A percentile compares a stretch with the other conserved stretches of the same genome.
Conservation (phyloP, 2,329 filamentous ascomycete species). For the Fusarium sulawesiense region DNA sequence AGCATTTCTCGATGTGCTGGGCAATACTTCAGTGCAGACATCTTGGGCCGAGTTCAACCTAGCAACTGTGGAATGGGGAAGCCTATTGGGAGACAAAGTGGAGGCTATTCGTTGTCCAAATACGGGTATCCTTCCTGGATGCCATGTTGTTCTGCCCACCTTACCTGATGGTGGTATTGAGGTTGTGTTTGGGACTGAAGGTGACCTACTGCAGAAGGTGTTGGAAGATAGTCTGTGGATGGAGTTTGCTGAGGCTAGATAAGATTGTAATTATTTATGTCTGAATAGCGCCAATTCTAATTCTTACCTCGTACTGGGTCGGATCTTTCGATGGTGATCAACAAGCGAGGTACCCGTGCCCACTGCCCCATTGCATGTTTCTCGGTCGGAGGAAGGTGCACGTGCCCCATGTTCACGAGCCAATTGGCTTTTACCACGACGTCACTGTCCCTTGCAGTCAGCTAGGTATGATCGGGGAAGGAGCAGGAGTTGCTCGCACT, state of each 20-base stretch:
- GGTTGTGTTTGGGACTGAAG: constrained; percentile 13
- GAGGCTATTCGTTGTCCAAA: constrained; percentile 24
- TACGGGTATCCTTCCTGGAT: constrained; percentile 17
- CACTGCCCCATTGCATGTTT: no score
- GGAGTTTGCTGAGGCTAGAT: constrained; percentile 17
- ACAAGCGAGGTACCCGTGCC: no score
- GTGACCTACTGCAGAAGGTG: not conserved
- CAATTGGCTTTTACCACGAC: not conserved
- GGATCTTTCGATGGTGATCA: no score
- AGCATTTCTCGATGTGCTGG: constrained; percentile 25
- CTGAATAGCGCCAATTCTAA: no score
- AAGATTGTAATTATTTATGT: not conserved
- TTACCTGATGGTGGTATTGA: constrained; percentile 23
- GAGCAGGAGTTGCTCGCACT: not conserved
- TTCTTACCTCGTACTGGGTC: no score
- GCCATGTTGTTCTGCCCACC: constrained; percentile 14
- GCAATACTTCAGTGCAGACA: constrained; percentile 14
- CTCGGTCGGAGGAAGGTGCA: no score
- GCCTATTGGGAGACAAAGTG: constrained; percentile 5
- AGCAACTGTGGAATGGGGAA: constrained; percentile 12
- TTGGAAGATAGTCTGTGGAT: constrained; percentile 18
- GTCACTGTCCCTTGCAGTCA: not conserved
- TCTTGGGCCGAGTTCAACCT: constrained; percentile 26
- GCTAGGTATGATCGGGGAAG: not conserved
- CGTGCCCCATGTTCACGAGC: not conserved